Base-by-base conservation (phyloP, 352 stramenopile species). In the Phytopythium montanum region DNA sequence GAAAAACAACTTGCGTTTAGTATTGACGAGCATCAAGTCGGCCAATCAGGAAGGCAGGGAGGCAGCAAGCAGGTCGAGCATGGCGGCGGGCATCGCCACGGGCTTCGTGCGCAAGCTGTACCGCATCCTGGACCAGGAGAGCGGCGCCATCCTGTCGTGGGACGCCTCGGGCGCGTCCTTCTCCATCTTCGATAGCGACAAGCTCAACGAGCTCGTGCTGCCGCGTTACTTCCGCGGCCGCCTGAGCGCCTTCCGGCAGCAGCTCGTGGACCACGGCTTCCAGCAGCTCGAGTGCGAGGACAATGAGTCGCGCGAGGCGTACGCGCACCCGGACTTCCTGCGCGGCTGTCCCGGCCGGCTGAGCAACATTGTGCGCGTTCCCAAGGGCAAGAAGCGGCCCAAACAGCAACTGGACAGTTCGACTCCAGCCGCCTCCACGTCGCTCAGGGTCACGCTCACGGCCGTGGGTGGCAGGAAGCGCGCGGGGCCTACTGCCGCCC, bases 21-120 rank as follows among this genome's bases (percentile, higher is more conserved):
- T 38, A 38, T 38, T 12, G 33, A 12, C 8, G 33, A 38, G 33
- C 33, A 38, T 25, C 39, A 19, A 36, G 33, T 38, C 33, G 33
- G 8, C n/a, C n/a, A n/a, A n/a, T n/a, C n/a, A 38, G 33, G 33
- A 8, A 38, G 33, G 33, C 33, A 38, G 33, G 33, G 9, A 38
- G 33, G 33, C 31, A 36, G 31, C 31, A 36, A 10, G 31, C 1
- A 5, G 19, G 25, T 10, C 9, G 39, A 58, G 51, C 13, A 75
- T 76, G 65, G 68, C 68, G 46, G 65, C 69, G 42, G 79, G 73
- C 56, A 92, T 92, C 69, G 74, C 80, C 10, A 87, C 77, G 55
- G 82, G 80, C 60, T 92, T 92, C 56, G 79, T 92, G 65, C 74
- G 82, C 59, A 92, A 92, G 65, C 79, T 92, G 23, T 92, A 92